Evolutionary conservation across 768 basidiomycete species (phyloP).

Genomic region (Leccinum boreale): DNA sequence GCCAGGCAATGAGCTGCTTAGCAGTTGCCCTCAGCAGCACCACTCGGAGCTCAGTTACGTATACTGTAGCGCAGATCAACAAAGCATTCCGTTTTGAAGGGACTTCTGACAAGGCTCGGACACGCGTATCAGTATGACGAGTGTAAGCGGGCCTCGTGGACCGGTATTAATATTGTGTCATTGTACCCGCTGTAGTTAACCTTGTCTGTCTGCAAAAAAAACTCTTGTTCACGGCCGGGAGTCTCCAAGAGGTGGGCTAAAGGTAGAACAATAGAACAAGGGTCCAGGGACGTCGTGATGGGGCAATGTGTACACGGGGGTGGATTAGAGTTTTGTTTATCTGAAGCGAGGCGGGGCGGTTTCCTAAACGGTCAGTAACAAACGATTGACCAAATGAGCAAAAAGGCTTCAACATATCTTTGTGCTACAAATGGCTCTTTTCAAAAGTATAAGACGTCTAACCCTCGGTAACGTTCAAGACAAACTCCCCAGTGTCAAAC

Average conservation of each 20-base stretch:
- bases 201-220: constrained; percentile 14
- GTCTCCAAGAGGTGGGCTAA: constrained; percentile 11
- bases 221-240: neutral
- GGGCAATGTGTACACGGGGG: constrained; percentile 12
- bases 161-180: constrained; percentile 8
- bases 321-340: constrained; percentile 19
- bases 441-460: constrained; percentile 28
- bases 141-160: constrained; percentile 17
- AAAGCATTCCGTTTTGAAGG: constrained; percentile 19
- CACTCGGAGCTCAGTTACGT: constrained; percentile 7
- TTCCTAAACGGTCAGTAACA: constrained; percentile 32
- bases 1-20: neutral
- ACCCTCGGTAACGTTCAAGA: constrained; percentile 10
- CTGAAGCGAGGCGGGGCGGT: constrained; percentile 14
- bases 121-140: constrained; percentile 17
- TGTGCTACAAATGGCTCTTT: constrained; percentile 28
- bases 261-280: constrained; percentile 34
- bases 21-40: neutral
- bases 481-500: constrained; percentile 15
- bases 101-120: constrained; percentile 21
- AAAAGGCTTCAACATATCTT: constrained; percentile 33
- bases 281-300: constrained; percentile 29
- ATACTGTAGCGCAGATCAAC: constrained; percentile 13
- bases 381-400: constrained; percentile 34
- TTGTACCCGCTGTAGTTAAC: constrained; percentile 17